Percentiles rank a stretch among this genome's conserved stretches.
These are phyloP conservation scores for Auxenochlorella protothecoides DNA, from an alignment of 139 green algal species.

Conservation along the genomic window DNA sequence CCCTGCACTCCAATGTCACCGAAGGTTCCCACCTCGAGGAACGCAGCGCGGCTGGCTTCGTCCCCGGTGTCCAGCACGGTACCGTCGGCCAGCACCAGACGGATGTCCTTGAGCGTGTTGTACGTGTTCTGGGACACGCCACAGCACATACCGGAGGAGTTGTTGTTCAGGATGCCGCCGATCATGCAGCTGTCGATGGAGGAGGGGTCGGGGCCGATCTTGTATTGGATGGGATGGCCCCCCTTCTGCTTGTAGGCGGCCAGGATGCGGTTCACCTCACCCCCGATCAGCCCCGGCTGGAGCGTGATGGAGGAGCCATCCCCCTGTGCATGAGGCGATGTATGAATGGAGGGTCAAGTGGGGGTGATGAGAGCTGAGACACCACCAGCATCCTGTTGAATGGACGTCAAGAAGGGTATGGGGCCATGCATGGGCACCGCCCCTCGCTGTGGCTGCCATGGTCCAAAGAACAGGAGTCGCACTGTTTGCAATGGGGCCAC, in stretches of 20 bases:
- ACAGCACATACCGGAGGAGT: conserved; percentile 97
- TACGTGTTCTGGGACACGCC: conserved; percentile 91
- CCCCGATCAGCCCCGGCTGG: conserved; percentile 88
- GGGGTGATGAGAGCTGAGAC: too few species aligned
- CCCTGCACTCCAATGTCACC: too few species aligned
- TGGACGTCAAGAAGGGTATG: too few species aligned
- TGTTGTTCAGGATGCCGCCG: conserved; percentile 94
- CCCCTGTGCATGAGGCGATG: conserved; percentile 11
- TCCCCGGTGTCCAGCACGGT: conserved; percentile 91
- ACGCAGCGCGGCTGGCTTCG: conserved; percentile 46
- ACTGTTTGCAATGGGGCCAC: too few species aligned
- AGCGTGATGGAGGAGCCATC: conserved; percentile 88
- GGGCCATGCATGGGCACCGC: too few species aligned
- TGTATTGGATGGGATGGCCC: conserved; percentile 79
- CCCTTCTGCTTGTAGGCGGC: conserved; percentile 58
- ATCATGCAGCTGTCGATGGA: conserved; percentile 91
- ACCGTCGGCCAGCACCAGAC: conserved; percentile 86
- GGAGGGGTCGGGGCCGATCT: conserved; percentile 93
- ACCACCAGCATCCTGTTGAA: too few species aligned
- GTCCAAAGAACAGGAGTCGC: too few species aligned
- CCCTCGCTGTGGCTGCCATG: too few species aligned
- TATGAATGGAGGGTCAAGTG: too few species aligned
- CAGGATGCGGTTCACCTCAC: conserved; percentile 74
- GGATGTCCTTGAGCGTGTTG: conserved; percentile 91
- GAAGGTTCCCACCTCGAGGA: conserved; percentile 37